Percentiles rank a stretch among this genome's conserved stretches.
phyloP scores from a whole-genome alignment of 805 yeast species.

The Candida nitratophila region DNA sequence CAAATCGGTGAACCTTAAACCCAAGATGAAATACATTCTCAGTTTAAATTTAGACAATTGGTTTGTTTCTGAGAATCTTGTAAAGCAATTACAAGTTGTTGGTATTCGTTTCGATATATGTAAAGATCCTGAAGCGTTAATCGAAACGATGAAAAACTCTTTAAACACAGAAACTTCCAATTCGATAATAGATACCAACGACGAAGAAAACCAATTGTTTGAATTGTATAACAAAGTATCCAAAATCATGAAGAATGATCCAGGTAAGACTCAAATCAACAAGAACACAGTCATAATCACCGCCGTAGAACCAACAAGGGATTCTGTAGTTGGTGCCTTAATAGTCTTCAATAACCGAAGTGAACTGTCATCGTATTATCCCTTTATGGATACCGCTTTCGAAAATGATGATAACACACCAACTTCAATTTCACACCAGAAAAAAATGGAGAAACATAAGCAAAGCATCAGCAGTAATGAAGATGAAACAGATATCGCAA shows the following conservation, averaged over 20 bases:
- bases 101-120: slow-evolving; percentile 55
- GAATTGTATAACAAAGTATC: slow-evolving; percentile 32
- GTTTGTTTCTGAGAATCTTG: slow-evolving; percentile 48
- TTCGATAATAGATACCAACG: slow-evolving; percentile 1
- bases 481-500: no score
- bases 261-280: not conserved
- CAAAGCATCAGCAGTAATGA: not conserved
- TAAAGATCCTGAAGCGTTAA: slow-evolving; percentile 33
- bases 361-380: slow-evolving; percentile 39
- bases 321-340: slow-evolving; percentile 45
- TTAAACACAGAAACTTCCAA: not conserved
- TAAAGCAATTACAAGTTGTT: slow-evolving; percentile 47
- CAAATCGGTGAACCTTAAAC: not conserved
- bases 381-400: slow-evolving; percentile 39
- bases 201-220: slow-evolving; percentile 19
- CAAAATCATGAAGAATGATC: slow-evolving; percentile 18
- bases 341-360: slow-evolving; percentile 41
- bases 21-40: slow-evolving; percentile 26
- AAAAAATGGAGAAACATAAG: not conserved
- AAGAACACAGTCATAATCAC: slow-evolving; percentile 36
- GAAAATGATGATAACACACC: slow-evolving; percentile 2
- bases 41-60: slow-evolving; percentile 36
- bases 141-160: slow-evolving; percentile 28
- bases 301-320: slow-evolving; percentile 47
- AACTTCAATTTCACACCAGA: not conserved